Conservation (phyloP, 2,329 filamentous ascomycete genomes). For the Penicillium sp. region DNA sequence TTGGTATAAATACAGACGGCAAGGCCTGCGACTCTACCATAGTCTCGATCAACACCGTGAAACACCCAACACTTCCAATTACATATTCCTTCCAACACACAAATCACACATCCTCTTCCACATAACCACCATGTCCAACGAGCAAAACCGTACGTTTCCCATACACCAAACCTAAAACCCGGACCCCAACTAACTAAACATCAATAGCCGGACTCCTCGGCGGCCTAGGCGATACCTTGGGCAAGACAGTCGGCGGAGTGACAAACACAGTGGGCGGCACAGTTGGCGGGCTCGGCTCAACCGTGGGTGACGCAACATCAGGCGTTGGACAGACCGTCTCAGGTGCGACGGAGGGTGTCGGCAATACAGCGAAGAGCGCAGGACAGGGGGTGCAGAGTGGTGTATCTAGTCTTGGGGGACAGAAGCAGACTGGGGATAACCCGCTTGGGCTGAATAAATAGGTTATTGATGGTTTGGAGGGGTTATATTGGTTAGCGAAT, state of each 20-base stretch:
- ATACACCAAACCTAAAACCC: neutral
- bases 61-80: neutral
- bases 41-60: neutral
- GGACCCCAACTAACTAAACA: neutral
- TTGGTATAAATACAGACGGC: slow-evolving; percentile 3
- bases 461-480: neutral
- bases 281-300: slow-evolving; percentile 34
- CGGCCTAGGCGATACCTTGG: slow-evolving; percentile 29
- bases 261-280: slow-evolving; percentile 32
- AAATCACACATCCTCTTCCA: neutral
- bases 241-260: slow-evolving; percentile 35
- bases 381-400: slow-evolving; percentile 16
- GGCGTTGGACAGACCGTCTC: slow-evolving; percentile 30
- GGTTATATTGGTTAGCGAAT: neutral
- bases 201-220: slow-evolving; percentile 27
- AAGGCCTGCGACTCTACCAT: neutral
- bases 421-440: slow-evolving; percentile 26
- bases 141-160: slow-evolving; percentile 14
- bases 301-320: slow-evolving; percentile 37
- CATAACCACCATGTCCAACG: slow-evolving; percentile 14
- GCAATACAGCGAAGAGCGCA: slow-evolving; percentile 30
- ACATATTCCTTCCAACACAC: neutral
- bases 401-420: slow-evolving; percentile 17
- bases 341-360: slow-evolving; percentile 31
- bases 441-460: slow-evolving; percentile 20